Evolutionary conservation across 208 protist species (phyloP).

Genomic region (Herpetomonas tarakana): DNA sequence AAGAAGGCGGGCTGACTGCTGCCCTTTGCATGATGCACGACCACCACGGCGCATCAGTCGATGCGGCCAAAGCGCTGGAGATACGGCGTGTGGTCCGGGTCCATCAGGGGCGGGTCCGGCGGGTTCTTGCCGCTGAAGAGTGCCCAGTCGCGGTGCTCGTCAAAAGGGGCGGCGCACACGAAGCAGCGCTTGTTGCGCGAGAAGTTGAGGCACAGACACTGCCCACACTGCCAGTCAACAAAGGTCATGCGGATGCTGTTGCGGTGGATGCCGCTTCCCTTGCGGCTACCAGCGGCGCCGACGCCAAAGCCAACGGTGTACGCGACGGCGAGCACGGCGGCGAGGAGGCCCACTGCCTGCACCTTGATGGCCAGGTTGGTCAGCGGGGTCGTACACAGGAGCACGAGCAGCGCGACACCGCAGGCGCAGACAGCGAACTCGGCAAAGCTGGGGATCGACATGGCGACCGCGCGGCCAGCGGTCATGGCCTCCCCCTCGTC

Average conservation of each 20-base stretch:
- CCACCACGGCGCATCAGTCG: not conserved
- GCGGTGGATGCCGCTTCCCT: constrained; percentile 42
- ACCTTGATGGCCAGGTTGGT: constrained; percentile 6
- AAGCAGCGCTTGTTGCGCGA: constrained; percentile 63
- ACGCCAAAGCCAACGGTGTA: constrained; percentile 50
- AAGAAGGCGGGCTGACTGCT: no score
- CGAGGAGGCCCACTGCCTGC: constrained; percentile 18
- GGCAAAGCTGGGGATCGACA: constrained; percentile 19
- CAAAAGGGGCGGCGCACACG: constrained; percentile 59
- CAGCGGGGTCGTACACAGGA: not conserved
- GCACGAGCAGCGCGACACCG: constrained; percentile 12
- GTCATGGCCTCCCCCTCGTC: constrained; percentile 5
- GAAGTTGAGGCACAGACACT: constrained; percentile 75
- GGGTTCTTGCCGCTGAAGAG: constrained; percentile 49
- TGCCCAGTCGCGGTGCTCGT: constrained; percentile 33
- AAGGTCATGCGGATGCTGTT: constrained; percentile 60
- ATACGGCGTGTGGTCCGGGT: constrained; percentile 63
- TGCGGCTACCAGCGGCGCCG: constrained; percentile 15
- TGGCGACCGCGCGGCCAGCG: not conserved
- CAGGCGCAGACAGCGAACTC: constrained; percentile 19
- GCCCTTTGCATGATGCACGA: no score
- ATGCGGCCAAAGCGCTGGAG: constrained; percentile 28
- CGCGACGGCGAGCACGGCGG: constrained; percentile 15
- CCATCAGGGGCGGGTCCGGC: constrained; percentile 44
- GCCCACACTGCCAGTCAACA: constrained; percentile 71